These are phyloP conservation scores for Lipomyces anomalus DNA, from an alignment of 805 yeast species.

Conservation along the genomic window DNA sequence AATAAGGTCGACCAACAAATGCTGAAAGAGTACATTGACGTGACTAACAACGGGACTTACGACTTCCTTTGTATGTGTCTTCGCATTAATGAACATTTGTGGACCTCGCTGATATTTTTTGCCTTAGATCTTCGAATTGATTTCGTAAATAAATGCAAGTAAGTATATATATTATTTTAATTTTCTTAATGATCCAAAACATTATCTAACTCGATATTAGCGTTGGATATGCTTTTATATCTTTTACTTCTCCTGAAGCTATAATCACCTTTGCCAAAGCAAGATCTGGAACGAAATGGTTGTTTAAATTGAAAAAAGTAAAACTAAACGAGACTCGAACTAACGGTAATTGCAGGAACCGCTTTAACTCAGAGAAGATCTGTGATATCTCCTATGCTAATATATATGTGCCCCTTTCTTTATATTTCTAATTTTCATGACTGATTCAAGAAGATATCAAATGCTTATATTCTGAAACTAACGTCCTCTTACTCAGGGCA, in stretches of 20 bases:
- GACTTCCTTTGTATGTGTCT: conserved; percentile 39
- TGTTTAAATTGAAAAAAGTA: background rate
- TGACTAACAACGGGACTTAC: conserved; percentile 37
- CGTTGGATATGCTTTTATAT: conserved; percentile 52
- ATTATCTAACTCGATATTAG: conserved; percentile 15
- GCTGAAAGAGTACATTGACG: conserved; percentile 44
- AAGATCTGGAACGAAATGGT: conserved; percentile 46
- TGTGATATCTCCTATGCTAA: conserved; percentile 50
- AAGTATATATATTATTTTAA: conserved; percentile 4
- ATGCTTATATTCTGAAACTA: conserved; percentile 3
- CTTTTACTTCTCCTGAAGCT: conserved; percentile 42
- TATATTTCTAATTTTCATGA: background rate
- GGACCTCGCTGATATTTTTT: background rate
- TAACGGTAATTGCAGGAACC: conserved; percentile 28
- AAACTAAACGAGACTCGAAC: background rate
- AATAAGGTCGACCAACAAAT: conserved; percentile 45
- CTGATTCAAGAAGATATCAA: conserved; percentile 1
- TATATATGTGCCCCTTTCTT: conserved; percentile 29
- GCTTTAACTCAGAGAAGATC: conserved; percentile 45
- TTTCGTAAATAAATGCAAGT: conserved; percentile 47
- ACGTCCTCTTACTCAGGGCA: conserved; percentile 38
- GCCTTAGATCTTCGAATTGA: conserved; percentile 44
- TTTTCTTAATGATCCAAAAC: background rate
- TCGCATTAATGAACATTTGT: background rate
- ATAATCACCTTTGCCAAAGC: conserved; percentile 43